These are phyloP conservation scores for Volvox reticuliferus DNA, from an alignment of 139 green algal genomes.

Conservation along the genomic window DNA sequence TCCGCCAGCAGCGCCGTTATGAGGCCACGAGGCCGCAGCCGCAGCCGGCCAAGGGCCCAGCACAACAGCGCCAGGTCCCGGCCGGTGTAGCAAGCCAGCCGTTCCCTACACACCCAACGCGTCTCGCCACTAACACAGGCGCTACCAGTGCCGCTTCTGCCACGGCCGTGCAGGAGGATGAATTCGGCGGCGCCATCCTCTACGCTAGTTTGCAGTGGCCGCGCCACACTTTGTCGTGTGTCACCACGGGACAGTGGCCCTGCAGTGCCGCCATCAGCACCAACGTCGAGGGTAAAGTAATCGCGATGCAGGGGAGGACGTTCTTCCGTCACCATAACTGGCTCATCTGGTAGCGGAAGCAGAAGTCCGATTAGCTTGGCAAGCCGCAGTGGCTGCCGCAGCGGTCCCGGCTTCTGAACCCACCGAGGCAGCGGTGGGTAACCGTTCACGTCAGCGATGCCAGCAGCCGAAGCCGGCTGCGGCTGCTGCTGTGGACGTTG, in stretches of 20 bases:
- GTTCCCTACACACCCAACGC: background rate
- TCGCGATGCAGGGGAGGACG: no score
- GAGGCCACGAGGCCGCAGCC: background rate
- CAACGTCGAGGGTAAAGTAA: no score
- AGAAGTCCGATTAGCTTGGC: background rate
- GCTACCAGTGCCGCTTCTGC: background rate
- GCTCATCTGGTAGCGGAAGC: background rate
- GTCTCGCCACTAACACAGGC: background rate
- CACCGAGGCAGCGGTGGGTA: constrained; percentile 5
- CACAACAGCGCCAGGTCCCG: constrained; percentile 12
- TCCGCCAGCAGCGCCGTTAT: background rate
- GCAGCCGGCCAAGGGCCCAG: constrained; percentile 25
- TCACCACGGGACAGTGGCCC: no score
- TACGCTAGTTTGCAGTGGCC: no score
- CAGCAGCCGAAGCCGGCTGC: no score
- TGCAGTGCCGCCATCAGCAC: no score
- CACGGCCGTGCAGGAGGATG: no score
- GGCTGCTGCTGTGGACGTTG: background rate
- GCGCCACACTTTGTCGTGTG: no score
- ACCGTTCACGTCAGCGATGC: background rate
- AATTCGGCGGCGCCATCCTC: no score
- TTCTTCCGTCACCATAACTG: no score
- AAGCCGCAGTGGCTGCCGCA: background rate
- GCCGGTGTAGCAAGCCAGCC: background rate
- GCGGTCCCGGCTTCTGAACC: background rate